phyloP scores from a whole-genome alignment of 805 yeast species.

The Lachancea mirantina region DNA sequence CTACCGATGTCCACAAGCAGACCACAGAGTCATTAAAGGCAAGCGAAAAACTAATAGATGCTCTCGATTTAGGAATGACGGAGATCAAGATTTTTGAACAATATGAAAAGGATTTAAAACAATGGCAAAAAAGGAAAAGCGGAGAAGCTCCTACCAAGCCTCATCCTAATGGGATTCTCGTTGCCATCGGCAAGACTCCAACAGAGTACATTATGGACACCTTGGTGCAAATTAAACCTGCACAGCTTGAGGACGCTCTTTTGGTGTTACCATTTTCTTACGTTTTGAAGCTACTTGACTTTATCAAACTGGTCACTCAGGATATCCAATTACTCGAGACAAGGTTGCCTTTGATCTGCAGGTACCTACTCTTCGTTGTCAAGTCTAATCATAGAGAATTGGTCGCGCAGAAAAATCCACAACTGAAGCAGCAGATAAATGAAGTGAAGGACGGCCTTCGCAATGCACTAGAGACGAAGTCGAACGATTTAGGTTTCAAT shows the following conservation, averaged over 20 bases:
- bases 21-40: slow-evolving; percentile 89
- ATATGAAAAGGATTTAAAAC: slow-evolving; percentile 38
- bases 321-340: slow-evolving; percentile 39
- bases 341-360: slow-evolving; percentile 59
- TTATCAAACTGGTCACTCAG: slow-evolving; percentile 69
- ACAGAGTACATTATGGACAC: slow-evolving; percentile 73
- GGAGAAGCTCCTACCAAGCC: slow-evolving; percentile 53
- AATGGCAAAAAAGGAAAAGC: slow-evolving; percentile 36
- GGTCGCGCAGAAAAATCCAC: slow-evolving; percentile 57
- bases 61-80: slow-evolving; percentile 71
- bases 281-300: slow-evolving; percentile 59
- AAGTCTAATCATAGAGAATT: slow-evolving; percentile 73
- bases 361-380: slow-evolving; percentile 68
- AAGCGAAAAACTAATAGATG: slow-evolving; percentile 89
- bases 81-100: slow-evolving; percentile 55
- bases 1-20: slow-evolving; percentile 65
- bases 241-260: slow-evolving; percentile 89
- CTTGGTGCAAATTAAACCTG: slow-evolving; percentile 60
- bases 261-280: slow-evolving; percentile 86
- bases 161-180: slow-evolving; percentile 59
- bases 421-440: slow-evolving; percentile 55
- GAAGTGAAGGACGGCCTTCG: slow-evolving; percentile 60
- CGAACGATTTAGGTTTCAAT: slow-evolving; percentile 70
- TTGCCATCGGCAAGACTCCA: slow-evolving; percentile 65
- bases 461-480: slow-evolving; percentile 42